Evolutionary conservation across 176 grass and related monocot species (phyloP).

Genomic region (Melocanna baccifera): DNA sequence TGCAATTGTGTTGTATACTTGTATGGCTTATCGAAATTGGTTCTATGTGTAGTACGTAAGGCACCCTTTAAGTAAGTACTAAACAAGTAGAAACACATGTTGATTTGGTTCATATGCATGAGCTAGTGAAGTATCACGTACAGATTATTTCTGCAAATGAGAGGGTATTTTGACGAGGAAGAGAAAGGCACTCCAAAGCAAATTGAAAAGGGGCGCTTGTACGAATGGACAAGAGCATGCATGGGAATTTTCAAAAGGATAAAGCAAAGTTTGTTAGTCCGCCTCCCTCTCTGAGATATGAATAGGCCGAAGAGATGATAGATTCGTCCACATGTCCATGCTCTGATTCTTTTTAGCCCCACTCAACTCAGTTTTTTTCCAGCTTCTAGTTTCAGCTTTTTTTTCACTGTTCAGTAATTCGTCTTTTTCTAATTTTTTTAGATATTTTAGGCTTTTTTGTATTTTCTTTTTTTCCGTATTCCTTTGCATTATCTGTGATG

Average conservation of each 20-base stretch:
- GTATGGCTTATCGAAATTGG: neutral
- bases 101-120: no score
- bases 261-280: slow-evolving; percentile 41
- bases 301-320: slow-evolving; percentile 52
- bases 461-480: no score
- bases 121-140: neutral
- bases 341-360: neutral
- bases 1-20: neutral
- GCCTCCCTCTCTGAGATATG: neutral
- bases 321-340: slow-evolving; percentile 40
- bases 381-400: no score
- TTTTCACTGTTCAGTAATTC: no score
- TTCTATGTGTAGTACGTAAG: neutral
- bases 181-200: slow-evolving; percentile 29
- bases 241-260: slow-evolving; percentile 66
- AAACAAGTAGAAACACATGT: neutral
- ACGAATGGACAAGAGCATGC: slow-evolving; percentile 26
- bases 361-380: no score
- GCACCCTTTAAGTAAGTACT: neutral
- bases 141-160: neutral
- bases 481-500: no score
- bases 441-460: no score
- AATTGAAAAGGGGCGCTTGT: slow-evolving; percentile 27
- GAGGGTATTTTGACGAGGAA: neutral
- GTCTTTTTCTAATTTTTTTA: no score